These are phyloP conservation scores for Ogataea corticis DNA, from an alignment of 805 yeast genomes.

Conservation along the genomic window DNA sequence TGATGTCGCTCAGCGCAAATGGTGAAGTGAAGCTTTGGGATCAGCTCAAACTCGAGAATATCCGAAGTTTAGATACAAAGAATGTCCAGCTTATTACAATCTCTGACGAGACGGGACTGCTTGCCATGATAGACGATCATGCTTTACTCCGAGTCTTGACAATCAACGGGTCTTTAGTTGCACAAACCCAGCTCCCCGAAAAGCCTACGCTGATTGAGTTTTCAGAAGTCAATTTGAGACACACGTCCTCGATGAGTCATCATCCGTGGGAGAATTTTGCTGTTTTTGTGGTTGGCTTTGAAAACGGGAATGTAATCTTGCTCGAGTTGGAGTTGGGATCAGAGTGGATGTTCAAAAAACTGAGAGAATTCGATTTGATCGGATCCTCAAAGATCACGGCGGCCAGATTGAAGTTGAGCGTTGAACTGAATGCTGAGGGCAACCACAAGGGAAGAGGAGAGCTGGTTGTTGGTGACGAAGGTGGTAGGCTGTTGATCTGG, in stretches of 20 bases:
- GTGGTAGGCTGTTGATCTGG: slow-evolving; percentile 55
- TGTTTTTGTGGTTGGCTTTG: slow-evolving; percentile 37
- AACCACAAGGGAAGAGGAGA: slow-evolving; percentile 33
- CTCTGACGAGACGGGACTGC: slow-evolving; percentile 55
- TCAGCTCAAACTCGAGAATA: slow-evolving; percentile 48
- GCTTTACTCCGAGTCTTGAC: slow-evolving; percentile 41
- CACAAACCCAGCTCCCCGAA: slow-evolving; percentile 19
- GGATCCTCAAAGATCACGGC: slow-evolving; percentile 28
- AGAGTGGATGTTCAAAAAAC: slow-evolving; percentile 28
- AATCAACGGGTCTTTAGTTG: slow-evolving; percentile 52
- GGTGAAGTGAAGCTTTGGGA: slow-evolving; percentile 72
- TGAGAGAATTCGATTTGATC: slow-evolving; percentile 22
- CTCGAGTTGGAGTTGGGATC: slow-evolving; percentile 18
- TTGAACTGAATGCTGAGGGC: slow-evolving; percentile 37
- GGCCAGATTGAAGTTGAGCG: slow-evolving; percentile 36
- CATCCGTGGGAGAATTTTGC: slow-evolving; percentile 38
- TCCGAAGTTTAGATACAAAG: slow-evolving; percentile 37
- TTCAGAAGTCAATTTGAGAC: slow-evolving; percentile 19
- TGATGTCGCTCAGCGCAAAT: slow-evolving; percentile 52
- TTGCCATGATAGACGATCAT: slow-evolving; percentile 38
- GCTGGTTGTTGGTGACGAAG: slow-evolving; percentile 53
- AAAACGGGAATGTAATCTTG: slow-evolving; percentile 31
- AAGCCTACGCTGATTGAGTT: slow-evolving; percentile 20
- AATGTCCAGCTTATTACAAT: slow-evolving; percentile 39
- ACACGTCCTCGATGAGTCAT: slow-evolving; percentile 5